Percentiles rank a stretch among this genome's conserved stretches.
phyloP scores from a whole-genome alignment of 768 basidiomycete species.

The Lactifluus volemus region DNA sequence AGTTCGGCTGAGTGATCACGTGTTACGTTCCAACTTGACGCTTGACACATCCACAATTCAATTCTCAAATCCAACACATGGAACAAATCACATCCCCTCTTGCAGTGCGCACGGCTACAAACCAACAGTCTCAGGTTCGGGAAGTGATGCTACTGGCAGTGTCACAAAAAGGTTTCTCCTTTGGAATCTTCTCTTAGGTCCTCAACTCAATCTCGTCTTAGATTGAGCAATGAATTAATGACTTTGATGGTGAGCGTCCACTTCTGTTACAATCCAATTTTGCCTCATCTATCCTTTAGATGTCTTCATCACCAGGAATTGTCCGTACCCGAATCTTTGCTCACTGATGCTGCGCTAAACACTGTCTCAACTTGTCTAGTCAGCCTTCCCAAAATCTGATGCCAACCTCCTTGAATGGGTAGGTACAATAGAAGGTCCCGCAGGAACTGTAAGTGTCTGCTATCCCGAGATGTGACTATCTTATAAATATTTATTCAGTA shows the following conservation, averaged over 20 bases:
- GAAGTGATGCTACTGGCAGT: conserved; percentile 57
- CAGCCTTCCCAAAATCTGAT: conserved; percentile 84
- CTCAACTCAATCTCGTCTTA: conserved; percentile 23
- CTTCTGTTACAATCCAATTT: background rate
- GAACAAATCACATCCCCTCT: conserved; percentile 64
- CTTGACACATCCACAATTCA: background rate
- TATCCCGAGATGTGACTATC: background rate
- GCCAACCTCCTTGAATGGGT: conserved; percentile 86
- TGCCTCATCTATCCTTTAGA: conserved; percentile 34
- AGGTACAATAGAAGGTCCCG: conserved; percentile 77
- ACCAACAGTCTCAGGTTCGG: conserved; percentile 45
- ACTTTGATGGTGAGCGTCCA: conserved; percentile 62
- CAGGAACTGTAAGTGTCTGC: conserved; percentile 52
- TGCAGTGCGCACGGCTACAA: conserved; percentile 45
- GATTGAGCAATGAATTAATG: conserved; percentile 81
- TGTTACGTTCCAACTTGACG: background rate
- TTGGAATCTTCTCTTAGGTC: background rate
- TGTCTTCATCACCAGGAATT: conserved; percentile 84
- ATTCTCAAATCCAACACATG: conserved; percentile 33
- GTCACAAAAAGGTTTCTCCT: conserved; percentile 68
- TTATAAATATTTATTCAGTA: conserved; percentile 38
- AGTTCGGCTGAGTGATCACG: background rate
- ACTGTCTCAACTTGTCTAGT: conserved; percentile 35
- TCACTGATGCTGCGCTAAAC: background rate
- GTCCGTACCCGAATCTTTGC: conserved; percentile 36